Conservation (phyloP, 768 basidiomycete genomes). For the Coprinopsis marcescibilis region DNA sequence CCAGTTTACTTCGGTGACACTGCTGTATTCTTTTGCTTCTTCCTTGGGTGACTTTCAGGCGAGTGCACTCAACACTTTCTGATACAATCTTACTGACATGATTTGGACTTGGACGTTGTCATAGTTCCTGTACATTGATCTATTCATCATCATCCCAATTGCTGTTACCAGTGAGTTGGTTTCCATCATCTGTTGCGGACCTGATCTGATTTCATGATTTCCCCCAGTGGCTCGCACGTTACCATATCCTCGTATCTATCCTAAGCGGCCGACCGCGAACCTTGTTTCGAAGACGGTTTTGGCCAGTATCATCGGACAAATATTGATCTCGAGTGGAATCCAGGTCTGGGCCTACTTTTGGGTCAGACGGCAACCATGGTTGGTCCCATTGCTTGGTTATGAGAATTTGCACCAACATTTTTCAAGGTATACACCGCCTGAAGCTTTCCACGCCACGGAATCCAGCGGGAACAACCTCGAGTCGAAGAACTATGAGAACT, state of each 20-base stretch:
- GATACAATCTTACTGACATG: conserved; percentile 3
- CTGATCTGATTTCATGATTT: conserved; percentile 3
- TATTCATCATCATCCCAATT: conserved; percentile 96
- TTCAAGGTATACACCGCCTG: conserved; percentile 75
- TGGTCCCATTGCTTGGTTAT: conserved; percentile 13
- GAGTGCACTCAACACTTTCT: conserved; percentile 14
- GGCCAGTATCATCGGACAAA: conserved; percentile 88
- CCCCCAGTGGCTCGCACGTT: conserved; percentile 87
- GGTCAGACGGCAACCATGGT: conserved; percentile 86
- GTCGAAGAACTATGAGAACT: conserved; percentile 87
- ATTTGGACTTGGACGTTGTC: conserved; percentile 9
- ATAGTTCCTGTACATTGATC: conserved; percentile 94
- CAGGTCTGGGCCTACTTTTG: conserved; percentile 90
- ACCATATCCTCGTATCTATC: conserved; percentile 80
- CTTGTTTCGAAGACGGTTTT: conserved; percentile 94
- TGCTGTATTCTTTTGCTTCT: conserved; percentile 94
- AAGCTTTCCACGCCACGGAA: conserved; percentile 31
- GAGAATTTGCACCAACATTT: neutral
- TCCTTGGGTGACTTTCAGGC: conserved; percentile 97
- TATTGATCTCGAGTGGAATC: conserved; percentile 73
- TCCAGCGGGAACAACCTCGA: conserved; percentile 68
- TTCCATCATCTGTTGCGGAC: neutral
- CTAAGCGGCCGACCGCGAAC: conserved; percentile 91
- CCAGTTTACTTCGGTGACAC: conserved; percentile 96
- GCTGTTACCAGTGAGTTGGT: conserved; percentile 83